phyloP scores from a whole-genome alignment of 2,329 filamentous ascomycete species.

The Paecilomyces dactylethromorphus region DNA sequence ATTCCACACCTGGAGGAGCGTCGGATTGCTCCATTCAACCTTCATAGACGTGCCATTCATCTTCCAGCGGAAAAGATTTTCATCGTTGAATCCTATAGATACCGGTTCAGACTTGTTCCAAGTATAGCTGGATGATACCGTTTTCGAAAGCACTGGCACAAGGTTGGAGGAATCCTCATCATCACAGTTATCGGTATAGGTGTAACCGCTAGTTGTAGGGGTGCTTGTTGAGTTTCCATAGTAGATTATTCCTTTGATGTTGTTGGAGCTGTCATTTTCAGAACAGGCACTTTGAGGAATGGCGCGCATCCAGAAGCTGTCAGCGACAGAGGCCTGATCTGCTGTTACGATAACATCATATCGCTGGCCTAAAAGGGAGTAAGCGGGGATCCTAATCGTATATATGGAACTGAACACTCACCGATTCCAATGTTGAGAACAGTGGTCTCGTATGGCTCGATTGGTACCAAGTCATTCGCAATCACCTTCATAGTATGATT shows the following conservation, averaged over 20 bases:
- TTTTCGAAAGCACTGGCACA: constrained; percentile 10
- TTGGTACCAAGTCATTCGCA: constrained; percentile 47
- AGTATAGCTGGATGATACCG: constrained; percentile 9
- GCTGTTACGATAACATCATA: constrained; percentile 32
- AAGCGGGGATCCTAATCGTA: not conserved
- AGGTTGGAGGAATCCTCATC: constrained; percentile 19
- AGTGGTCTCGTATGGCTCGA: constrained; percentile 46
- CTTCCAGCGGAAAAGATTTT: constrained; percentile 23
- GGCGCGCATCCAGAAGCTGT: constrained; percentile 37
- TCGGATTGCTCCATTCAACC: constrained; percentile 25
- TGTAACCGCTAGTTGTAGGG: constrained; percentile 13
- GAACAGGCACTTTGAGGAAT: constrained; percentile 39
- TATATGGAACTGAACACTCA: not conserved
- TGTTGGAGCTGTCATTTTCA: constrained; percentile 31
- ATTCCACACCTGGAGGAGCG: constrained; percentile 16
- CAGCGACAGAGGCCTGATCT: constrained; percentile 12
- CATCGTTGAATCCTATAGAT: constrained; percentile 8
- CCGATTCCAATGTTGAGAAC: constrained; percentile 37
- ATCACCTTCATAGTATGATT: constrained; percentile 52
- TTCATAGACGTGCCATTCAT: constrained; percentile 25
- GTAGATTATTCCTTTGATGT: constrained; percentile 47
- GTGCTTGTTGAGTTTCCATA: constrained; percentile 18
- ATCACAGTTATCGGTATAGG: constrained; percentile 15
- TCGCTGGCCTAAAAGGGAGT: constrained; percentile 22
- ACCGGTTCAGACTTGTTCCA: constrained; percentile 12